Evolutionary conservation across 768 basidiomycete species (phyloP).

Genomic region (Collybia sp.): DNA sequence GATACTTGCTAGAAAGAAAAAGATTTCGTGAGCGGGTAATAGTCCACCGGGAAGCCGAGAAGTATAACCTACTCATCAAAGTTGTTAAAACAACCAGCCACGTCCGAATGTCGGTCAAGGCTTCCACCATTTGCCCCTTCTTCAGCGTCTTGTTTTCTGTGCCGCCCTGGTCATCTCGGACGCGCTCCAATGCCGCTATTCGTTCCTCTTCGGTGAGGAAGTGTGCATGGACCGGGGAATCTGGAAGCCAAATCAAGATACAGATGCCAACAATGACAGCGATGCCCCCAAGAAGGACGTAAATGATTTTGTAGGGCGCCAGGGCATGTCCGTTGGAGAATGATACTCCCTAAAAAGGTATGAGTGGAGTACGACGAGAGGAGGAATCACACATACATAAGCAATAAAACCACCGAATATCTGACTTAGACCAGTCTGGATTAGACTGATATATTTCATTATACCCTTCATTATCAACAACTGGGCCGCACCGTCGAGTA

Average conservation of each 20-base stretch:
- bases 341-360: conserved; percentile 42
- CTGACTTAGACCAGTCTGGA: conserved; percentile 53
- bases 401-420: conserved; percentile 63
- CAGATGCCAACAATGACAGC: conserved; percentile 53
- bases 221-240: conserved; percentile 57
- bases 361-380: background rate
- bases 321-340: conserved; percentile 42
- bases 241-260: conserved; percentile 58
- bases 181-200: conserved; percentile 58
- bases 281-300: conserved; percentile 53
- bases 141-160: conserved; percentile 59
- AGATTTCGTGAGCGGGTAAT: conserved; percentile 2
- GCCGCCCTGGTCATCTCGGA: conserved; percentile 61
- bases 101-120: conserved; percentile 50
- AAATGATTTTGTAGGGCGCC: conserved; percentile 59
- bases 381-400: conserved; percentile 33
- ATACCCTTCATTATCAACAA: background rate
- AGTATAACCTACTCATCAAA: conserved; percentile 41
- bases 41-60: background rate
- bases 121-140: conserved; percentile 53
- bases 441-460: background rate
- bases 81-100: conserved; percentile 63
- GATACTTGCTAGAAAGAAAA: conserved; percentile 43
- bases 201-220: conserved; percentile 56
- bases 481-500: conserved; percentile 51